Conservation (phyloP, 164 flowering plant species). For the Vitis cinerea region DNA sequence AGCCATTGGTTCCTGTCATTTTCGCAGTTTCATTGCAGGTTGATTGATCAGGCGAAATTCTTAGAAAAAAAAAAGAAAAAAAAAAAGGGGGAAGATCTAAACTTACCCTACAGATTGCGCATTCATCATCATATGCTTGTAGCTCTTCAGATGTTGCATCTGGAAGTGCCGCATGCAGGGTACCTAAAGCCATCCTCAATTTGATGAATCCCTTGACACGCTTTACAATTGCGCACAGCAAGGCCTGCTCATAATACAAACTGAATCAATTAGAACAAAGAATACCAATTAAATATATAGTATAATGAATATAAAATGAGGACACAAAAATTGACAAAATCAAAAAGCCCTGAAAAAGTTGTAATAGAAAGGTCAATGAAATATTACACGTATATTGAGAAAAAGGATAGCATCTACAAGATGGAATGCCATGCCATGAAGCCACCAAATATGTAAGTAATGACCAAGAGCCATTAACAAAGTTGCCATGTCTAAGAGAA, state of each 20-base stretch:
- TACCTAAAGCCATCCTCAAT: conserved; percentile 61
- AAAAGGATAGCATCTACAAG: conserved; percentile 89
- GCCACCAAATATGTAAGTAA: conserved; percentile 91
- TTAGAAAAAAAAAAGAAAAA: not conserved
- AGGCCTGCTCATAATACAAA: conserved; percentile 55
- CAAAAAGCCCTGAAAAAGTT: not conserved
- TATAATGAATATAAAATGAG: not conserved
- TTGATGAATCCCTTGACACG: conserved; percentile 78
- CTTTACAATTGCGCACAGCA: conserved; percentile 72
- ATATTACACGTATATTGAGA: conserved; percentile 75
- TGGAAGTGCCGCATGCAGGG: conserved; percentile 95
- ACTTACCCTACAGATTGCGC: conserved; percentile 94
- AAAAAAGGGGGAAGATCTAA: conserved; percentile 4
- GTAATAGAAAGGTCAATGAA: conserved; percentile 10
- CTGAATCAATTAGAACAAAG: conserved; percentile 11
- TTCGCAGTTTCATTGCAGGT: conserved; percentile 5
- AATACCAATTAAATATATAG: not conserved
- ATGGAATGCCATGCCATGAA: conserved; percentile 97
- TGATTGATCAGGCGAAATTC: not conserved
- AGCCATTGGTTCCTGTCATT: conserved; percentile 93
- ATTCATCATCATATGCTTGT: conserved; percentile 88
- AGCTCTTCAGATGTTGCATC: conserved; percentile 91
- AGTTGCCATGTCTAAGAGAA: conserved; percentile 83
- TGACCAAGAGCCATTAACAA: conserved; percentile 89
- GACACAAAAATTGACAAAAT: not conserved